These are phyloP conservation scores for Gaultheria prostrata DNA, from an alignment of 148 eudicot species.

Conservation along the genomic window DNA sequence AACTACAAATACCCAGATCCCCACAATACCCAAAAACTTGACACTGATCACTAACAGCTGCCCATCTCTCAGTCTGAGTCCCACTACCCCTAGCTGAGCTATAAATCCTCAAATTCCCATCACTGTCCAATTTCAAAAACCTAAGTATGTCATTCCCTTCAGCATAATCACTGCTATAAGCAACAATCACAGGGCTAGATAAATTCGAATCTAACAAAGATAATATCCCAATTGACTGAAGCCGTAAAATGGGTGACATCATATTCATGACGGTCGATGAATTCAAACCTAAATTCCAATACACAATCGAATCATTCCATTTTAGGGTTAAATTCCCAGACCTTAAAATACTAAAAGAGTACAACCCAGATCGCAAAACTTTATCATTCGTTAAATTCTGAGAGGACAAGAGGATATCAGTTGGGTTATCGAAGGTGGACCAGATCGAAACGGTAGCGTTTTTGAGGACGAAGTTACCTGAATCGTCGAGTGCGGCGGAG, in stretches of 20 bases:
- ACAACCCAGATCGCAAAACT: not conserved
- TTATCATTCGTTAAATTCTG: not conserved
- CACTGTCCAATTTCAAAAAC: not conserved
- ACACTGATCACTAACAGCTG: slow-evolving; percentile 82
- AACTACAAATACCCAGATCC: slow-evolving; percentile 80
- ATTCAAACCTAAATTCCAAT: slow-evolving; percentile 4
- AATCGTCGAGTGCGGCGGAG: not conserved
- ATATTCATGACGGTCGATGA: not conserved
- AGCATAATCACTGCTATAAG: slow-evolving; percentile 1
- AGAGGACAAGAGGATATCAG: not conserved
- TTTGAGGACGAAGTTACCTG: not conserved
- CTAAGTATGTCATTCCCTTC: not conserved
- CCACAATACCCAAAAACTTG: slow-evolving; percentile 84
- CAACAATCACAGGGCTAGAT: not conserved
- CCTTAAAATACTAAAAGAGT: not conserved
- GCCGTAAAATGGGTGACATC: not conserved
- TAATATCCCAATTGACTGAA: not conserved
- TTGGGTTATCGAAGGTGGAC: slow-evolving; percentile 3
- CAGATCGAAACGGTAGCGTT: not conserved
- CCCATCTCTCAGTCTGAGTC: slow-evolving; percentile 42
- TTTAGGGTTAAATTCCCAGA: not conserved
- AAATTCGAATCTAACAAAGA: not conserved
- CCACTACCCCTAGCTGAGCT: slow-evolving; percentile 29
- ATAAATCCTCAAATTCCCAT: slow-evolving; percentile 3
- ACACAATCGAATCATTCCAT: not conserved